Evolutionary conservation across 345 rosid genomes (phyloP), one percentile per base, ranked within the genome.

Genomic region (Eucalyptus polyanthemos): DNA sequence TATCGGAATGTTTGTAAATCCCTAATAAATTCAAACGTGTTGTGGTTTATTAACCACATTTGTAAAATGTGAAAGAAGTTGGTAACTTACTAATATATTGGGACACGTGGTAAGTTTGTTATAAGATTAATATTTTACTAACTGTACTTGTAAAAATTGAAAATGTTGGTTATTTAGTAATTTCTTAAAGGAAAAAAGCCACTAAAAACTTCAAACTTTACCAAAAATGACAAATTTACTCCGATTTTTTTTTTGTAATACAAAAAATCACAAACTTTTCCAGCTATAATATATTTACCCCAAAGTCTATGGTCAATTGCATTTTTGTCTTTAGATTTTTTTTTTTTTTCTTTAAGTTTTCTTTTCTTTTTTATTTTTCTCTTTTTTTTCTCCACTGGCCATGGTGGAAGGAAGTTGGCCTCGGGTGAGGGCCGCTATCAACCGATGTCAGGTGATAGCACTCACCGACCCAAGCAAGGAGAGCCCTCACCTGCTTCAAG

Each of bases 361-460:
- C 17, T 51, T 51, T 47, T 1, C 4, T 51, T 53, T 53, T 53
- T 53, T 53, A 3, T 53, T 53, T 1, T 19, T 8, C 11, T 53
- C 5, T 21, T 1, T 2, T 53, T 51, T 4, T 9, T 21, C 1
- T 21, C 1, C 24, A 3, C 1, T 7, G 2, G 10, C 58, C 58
- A 19, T 53, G 2, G 5, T 0, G 5, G 24, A 53, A 24, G 11
- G 1, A 53, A 53, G 24, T 0, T 1, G 1, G 1, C 0, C 24
- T 19, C 24, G 3, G 0, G 24, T 1, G 1, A 53, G 10, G 1
- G 5, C 1, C 0, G 0, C 2, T 53, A 0, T 53, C 24, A 8
- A 8, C 4, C 2, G 0, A 53, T 1, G 0, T 51, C 0, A 1
- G 22, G 56, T 19, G 22, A 45, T 15, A 16, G 1, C 54, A 16